Conservation (phyloP, 345 rosid species). For the Combretum micranthum region DNA sequence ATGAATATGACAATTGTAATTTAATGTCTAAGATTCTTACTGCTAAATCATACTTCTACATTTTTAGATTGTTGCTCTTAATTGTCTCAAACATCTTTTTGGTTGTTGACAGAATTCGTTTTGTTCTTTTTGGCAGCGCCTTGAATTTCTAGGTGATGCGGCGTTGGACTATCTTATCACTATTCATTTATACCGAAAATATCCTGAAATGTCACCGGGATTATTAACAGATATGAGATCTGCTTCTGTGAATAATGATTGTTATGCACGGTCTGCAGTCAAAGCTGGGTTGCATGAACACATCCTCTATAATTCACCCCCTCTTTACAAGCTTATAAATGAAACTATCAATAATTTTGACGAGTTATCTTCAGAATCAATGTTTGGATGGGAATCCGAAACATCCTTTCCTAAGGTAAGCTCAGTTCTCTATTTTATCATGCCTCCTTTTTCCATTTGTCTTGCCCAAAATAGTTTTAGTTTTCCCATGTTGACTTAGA, state of each 20-base stretch:
- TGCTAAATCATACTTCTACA: too few species aligned
- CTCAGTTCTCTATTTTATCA: not conserved
- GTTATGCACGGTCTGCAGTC: conserved; percentile 56
- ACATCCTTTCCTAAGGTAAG: conserved; percentile 76
- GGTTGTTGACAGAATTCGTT: not conserved
- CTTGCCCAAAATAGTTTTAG: too few species aligned
- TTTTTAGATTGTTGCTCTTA: too few species aligned
- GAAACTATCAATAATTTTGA: conserved; percentile 24
- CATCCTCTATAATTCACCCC: conserved; percentile 61
- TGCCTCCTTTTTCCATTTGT: not conserved
- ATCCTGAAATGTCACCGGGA: conserved; percentile 75
- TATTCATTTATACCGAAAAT: conserved; percentile 32
- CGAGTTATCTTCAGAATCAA: conserved; percentile 21
- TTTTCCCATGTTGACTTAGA: too few species aligned
- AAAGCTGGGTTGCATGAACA: conserved; percentile 57
- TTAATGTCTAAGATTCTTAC: too few species aligned
- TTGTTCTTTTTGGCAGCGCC: conserved; percentile 40
- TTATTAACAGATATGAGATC: conserved; percentile 84
- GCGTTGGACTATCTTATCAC: conserved; percentile 80
- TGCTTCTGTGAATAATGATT: conserved; percentile 88
- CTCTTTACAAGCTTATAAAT: conserved; percentile 46
- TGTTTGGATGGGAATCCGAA: conserved; percentile 80
- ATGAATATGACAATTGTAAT: too few species aligned
- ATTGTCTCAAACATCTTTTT: not conserved
- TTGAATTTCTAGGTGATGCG: conserved; percentile 92